Percentiles rank a stretch among this genome's conserved stretches.
Evolutionary conservation across 2,329 filamentous ascomycete genomes (phyloP).

Genomic region (Alternaria alternata): DNA sequence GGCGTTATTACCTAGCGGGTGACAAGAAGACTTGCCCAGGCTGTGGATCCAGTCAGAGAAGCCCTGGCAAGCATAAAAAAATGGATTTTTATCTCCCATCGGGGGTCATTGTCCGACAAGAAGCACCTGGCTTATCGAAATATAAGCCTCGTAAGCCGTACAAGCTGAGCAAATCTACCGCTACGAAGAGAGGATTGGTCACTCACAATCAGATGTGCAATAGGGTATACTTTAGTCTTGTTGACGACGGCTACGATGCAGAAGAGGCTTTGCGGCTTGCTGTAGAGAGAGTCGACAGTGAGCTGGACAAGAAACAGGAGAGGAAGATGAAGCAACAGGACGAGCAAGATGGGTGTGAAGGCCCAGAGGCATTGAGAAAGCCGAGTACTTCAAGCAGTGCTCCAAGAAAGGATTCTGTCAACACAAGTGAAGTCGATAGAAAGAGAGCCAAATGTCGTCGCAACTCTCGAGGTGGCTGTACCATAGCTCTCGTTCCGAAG

Average conservation of each 20-base stretch:
- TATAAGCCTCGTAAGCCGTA: conserved; percentile 33
- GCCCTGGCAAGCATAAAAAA: conserved; percentile 12
- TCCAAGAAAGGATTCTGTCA: background rate
- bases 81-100: conserved; percentile 42
- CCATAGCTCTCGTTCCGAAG: background rate
- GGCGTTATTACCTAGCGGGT: conserved; percentile 42
- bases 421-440: background rate
- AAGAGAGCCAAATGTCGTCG: background rate
- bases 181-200: background rate
- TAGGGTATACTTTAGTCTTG: conserved; percentile 25
- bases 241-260: conserved; percentile 16
- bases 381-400: background rate
- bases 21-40: conserved; percentile 35
- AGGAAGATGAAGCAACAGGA: background rate
- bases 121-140: conserved; percentile 17
- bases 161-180: conserved; percentile 10
- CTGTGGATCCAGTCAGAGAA: conserved; percentile 27
- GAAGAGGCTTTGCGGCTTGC: conserved; percentile 28
- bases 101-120: conserved; percentile 28
- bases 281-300: conserved; percentile 24
- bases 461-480: background rate
- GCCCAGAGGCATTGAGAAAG: background rate
- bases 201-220: conserved; percentile 34
- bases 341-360: background rate
- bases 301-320: conserved; percentile 25